Evolutionary conservation across 768 basidiomycete species (phyloP).

Genomic region (Naematelia aurantialba): DNA sequence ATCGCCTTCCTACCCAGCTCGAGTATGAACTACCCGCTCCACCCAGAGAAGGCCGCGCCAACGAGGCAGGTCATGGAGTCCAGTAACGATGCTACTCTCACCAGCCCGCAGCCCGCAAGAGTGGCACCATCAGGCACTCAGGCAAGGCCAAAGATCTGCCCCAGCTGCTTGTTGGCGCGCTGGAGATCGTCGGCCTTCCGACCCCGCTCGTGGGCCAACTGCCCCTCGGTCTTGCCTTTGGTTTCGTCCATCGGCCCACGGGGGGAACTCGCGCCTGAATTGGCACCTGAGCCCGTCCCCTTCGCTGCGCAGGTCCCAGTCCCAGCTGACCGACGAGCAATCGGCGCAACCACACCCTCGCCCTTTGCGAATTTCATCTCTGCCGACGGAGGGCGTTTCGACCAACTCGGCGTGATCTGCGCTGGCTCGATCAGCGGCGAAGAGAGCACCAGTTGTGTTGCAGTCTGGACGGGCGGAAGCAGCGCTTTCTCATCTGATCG

Average conservation of each 20-base stretch:
- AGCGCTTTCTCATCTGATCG: slow-evolving; percentile 8
- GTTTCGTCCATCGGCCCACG: neutral
- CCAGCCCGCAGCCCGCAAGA: neutral
- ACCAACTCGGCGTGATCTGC: slow-evolving; percentile 30
- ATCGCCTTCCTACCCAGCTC: too few species aligned
- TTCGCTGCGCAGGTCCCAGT: too few species aligned
- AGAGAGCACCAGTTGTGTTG: slow-evolving; percentile 4
- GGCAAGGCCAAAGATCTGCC: slow-evolving; percentile 1
- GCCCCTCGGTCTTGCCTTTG: neutral
- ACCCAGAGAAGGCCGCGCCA: too few species aligned
- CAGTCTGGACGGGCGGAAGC: slow-evolving; percentile 4
- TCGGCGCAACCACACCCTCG: slow-evolving; percentile 10
- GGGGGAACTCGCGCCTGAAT: neutral
- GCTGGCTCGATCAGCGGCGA: slow-evolving; percentile 12
- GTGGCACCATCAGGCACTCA: neutral
- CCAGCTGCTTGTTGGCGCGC: neutral
- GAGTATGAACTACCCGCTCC: too few species aligned
- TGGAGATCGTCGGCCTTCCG: slow-evolving; percentile 4
- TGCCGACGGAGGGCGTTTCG: slow-evolving; percentile 11
- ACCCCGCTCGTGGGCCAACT: neutral
- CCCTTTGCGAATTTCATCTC: slow-evolving; percentile 3
- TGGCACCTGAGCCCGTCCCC: neutral
- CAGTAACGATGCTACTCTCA: neutral
- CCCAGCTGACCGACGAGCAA: slow-evolving; percentile 4
- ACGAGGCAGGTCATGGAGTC: too few species aligned